Evolutionary conservation across 129 eudicot species (phyloP).

Genomic region (Centrapalus pauciflorus): DNA sequence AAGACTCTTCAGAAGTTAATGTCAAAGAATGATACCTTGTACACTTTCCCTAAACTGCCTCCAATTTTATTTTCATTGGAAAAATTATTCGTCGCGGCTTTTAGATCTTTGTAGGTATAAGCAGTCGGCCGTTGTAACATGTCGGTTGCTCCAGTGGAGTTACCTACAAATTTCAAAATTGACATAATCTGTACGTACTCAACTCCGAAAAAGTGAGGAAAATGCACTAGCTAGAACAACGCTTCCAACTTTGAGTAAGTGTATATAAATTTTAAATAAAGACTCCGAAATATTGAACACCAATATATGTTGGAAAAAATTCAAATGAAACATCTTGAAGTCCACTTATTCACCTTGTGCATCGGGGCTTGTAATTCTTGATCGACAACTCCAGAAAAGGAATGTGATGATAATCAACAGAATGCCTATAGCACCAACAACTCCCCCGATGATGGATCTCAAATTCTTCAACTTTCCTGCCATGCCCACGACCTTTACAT

Average conservation of each 20-base stretch:
- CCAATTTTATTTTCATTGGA: conserved; percentile 45
- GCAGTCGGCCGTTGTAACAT: conserved; percentile 40
- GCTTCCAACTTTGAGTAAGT: too few species aligned
- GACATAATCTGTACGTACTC: neutral
- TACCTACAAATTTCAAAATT: neutral
- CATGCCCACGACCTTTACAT: neutral
- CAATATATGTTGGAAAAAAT: too few species aligned
- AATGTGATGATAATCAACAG: conserved; percentile 26
- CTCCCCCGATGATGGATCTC: conserved; percentile 48
- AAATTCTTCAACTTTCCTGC: conserved; percentile 42
- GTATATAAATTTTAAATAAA: too few species aligned
- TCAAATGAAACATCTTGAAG: neutral
- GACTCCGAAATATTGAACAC: neutral
- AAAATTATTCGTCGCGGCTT: conserved; percentile 47
- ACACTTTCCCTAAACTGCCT: conserved; percentile 47
- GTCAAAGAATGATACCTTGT: conserved; percentile 37
- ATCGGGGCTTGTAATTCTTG: neutral
- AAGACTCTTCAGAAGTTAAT: neutral
- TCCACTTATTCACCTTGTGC: neutral
- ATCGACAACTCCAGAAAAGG: conserved; percentile 18
- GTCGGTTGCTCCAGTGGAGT: conserved; percentile 40
- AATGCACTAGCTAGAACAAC: neutral
- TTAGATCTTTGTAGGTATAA: conserved; percentile 50
- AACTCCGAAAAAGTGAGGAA: neutral
- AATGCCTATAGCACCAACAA: conserved; percentile 47